Conservation (phyloP, 2,329 filamentous ascomycete genomes). For the Fusarium pilosicola region DNA sequence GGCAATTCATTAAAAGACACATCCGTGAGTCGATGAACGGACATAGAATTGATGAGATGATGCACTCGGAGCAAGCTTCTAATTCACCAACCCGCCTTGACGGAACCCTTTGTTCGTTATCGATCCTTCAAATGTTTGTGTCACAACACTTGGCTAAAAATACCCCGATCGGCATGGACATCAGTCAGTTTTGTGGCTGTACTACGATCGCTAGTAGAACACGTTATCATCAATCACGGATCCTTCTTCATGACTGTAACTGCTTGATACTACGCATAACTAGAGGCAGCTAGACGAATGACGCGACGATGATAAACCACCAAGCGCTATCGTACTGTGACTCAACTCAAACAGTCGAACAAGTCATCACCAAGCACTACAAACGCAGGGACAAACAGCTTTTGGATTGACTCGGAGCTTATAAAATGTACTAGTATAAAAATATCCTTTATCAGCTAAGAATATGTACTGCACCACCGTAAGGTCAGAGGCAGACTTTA, state of each 20-base stretch:
- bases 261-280: not conserved
- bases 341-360: not conserved
- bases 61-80: not conserved
- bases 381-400: not conserved
- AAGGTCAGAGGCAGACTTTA: not conserved
- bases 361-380: not conserved
- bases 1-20: not conserved
- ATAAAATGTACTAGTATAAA: not conserved
- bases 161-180: not conserved
- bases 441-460: not conserved
- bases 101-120: not conserved
- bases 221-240: not conserved
- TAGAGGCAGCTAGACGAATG: too few relatives aligned
- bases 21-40: not conserved
- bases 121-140: not conserved
- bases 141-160: not conserved
- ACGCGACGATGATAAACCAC: not conserved
- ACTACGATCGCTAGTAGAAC: not conserved
- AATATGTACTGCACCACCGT: not conserved
- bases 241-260: not conserved
- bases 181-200: not conserved
- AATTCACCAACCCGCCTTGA: not conserved
- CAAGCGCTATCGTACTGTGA: rapidly evolving
- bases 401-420: not conserved
- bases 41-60: not conserved